phyloP scores from a whole-genome alignment of 2,329 filamentous ascomycete genomes.

The Claviceps sorghi region DNA sequence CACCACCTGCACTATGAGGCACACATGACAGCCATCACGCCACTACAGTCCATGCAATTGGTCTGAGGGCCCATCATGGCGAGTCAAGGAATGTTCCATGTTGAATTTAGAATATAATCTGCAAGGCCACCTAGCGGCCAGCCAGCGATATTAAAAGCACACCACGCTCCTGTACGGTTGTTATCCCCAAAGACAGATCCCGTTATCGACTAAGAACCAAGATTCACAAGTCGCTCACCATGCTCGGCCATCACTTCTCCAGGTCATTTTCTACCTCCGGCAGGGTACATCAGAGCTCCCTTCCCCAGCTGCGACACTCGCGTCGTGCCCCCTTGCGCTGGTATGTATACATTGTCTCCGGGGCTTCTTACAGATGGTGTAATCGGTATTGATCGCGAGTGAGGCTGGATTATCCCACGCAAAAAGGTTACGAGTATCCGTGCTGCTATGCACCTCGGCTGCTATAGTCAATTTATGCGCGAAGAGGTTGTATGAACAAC shows the following conservation, averaged over 20 bases:
- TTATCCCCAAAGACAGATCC: not conserved
- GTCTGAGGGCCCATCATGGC: not conserved
- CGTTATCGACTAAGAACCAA: not conserved
- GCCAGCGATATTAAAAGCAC: not conserved
- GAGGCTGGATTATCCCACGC: not conserved
- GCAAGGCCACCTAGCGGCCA: not conserved
- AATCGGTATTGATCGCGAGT: not conserved
- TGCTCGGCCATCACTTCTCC: not conserved
- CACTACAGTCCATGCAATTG: not conserved
- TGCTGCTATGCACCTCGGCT: constrained; percentile 1
- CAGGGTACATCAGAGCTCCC: constrained; percentile 19
- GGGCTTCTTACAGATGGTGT: not conserved
- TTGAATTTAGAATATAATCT: not conserved
- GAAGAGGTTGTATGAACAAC: constrained; percentile 13
- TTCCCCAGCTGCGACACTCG: constrained; percentile 18
- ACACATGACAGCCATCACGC: not conserved
- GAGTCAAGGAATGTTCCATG: not conserved
- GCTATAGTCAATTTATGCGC: constrained; percentile 18
- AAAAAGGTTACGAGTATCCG: not conserved
- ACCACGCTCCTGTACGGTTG: not conserved
- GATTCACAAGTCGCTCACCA: not conserved
- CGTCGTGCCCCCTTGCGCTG: constrained; percentile 17
- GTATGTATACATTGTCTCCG: constrained; percentile 12
- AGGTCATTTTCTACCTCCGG: constrained; percentile 21
- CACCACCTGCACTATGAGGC: not conserved